Evolutionary conservation across 202 grass and related monocot species (phyloP).

Genomic region (Digitaria exilis): DNA sequence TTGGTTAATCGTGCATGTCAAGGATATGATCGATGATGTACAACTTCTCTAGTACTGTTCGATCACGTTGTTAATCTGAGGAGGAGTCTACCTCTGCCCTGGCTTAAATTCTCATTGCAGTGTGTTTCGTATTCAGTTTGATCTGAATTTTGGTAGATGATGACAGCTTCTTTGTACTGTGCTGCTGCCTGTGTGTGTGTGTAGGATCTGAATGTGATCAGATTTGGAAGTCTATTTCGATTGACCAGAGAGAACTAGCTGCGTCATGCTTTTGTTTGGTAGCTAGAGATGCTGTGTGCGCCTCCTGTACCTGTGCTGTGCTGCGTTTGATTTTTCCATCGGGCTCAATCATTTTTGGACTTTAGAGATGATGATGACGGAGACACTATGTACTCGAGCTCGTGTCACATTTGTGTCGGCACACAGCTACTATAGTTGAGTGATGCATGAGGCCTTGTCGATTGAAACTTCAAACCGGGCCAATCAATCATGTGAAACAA

Average conservation of each 20-base stretch:
- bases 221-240: slow-evolving; percentile 41
- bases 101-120: not conserved
- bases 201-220: slow-evolving; percentile 13
- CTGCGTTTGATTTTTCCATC: slow-evolving; percentile 32
- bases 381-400: not conserved
- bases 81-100: not conserved
- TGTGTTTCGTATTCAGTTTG: not conserved
- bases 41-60: not conserved
- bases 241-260: not conserved
- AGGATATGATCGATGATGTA: not conserved
- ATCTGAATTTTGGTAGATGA: not conserved
- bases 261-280: slow-evolving; percentile 25
- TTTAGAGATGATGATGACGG: slow-evolving; percentile 30
- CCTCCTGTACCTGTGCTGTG: not conserved
- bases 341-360: slow-evolving; percentile 49
- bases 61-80: not conserved
- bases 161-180: no score
- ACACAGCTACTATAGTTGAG: no score
- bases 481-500: not conserved
- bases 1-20: not conserved
- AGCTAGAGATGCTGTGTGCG: not conserved
- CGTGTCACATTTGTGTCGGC: slow-evolving; percentile 20
- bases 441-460: not conserved
- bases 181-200: no score
- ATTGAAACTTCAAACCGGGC: slow-evolving; percentile 9